A percentile compares a stretch with the other conserved stretches of the same genome.
Conservation (phyloP, 139 green algal genomes). For the Chlorella sp. region DNA sequence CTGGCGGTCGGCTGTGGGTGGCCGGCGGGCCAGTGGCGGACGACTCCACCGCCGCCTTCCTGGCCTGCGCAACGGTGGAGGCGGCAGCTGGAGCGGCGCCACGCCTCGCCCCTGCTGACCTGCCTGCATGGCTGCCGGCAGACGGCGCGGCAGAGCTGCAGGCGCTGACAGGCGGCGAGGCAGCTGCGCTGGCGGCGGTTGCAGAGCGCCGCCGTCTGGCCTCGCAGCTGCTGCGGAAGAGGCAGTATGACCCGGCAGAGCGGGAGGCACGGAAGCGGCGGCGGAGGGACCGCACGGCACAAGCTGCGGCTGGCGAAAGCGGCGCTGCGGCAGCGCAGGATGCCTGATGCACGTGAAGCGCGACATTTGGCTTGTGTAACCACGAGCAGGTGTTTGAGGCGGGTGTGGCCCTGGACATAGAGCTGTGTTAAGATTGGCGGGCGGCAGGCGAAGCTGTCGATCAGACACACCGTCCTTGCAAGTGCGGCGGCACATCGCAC, state of each 20-base stretch:
- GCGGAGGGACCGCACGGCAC: conserved; percentile 8
- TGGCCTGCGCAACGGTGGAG: conserved; percentile 4
- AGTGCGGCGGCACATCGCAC: too few species aligned
- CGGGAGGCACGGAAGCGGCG: conserved; percentile 7
- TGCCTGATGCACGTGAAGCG: too few species aligned
- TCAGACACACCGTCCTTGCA: too few species aligned
- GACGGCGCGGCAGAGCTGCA: neutral
- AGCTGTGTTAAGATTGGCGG: too few species aligned
- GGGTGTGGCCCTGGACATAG: too few species aligned
- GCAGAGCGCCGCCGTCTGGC: conserved; percentile 13
- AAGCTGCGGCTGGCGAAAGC: neutral
- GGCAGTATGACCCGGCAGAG: conserved; percentile 2
- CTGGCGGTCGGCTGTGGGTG: conserved; percentile 50
- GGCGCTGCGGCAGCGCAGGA: neutral
- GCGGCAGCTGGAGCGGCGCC: neutral
- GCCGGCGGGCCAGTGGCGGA: conserved; percentile 45
- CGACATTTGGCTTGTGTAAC: too few species aligned
- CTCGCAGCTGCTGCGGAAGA: conserved; percentile 27
- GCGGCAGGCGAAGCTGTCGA: too few species aligned
- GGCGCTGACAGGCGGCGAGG: conserved; percentile 12
- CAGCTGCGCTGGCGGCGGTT: neutral
- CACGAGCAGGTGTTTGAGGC: too few species aligned
- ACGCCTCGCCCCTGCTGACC: neutral
- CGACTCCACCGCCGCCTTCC: conserved; percentile 19
- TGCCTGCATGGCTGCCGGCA: conserved; percentile 2